phyloP scores from a whole-genome alignment of 371 early-diverging fungal species.

The Mucor racemosus region DNA sequence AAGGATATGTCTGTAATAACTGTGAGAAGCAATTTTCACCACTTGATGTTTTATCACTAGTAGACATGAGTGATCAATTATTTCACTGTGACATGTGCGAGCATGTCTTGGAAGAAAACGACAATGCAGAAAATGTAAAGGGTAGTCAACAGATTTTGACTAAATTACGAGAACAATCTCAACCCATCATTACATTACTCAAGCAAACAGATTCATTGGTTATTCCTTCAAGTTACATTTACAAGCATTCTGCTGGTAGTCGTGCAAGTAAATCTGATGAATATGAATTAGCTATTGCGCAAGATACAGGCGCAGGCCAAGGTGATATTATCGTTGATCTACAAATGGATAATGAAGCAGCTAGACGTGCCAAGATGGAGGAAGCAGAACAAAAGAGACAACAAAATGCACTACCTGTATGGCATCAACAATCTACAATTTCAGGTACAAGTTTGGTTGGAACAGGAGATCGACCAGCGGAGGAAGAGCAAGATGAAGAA shows the following conservation, averaged over 20 bases:
- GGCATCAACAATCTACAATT: conserved; percentile 79
- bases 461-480: conserved; percentile 35
- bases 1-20: conserved; percentile 71
- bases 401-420: conserved; percentile 82
- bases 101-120: conserved; percentile 66
- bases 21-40: conserved; percentile 63
- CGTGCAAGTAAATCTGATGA: conserved; percentile 34
- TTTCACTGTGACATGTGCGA: conserved; percentile 70
- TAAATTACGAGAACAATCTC: conserved; percentile 78
- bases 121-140: conserved; percentile 66
- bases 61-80: conserved; percentile 51
- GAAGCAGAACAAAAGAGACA: conserved; percentile 77
- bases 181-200: conserved; percentile 80
- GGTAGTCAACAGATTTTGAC: conserved; percentile 47
- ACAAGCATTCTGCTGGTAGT: conserved; percentile 41
- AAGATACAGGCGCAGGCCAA: conserved; percentile 73
- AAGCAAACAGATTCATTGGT: conserved; percentile 80
- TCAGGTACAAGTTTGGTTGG: conserved; percentile 51
- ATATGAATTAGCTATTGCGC: conserved; percentile 71
- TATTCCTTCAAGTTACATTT: conserved; percentile 65
- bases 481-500: conserved; percentile 52
- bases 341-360: conserved; percentile 76
- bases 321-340: conserved; percentile 83
- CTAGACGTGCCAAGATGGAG: conserved; percentile 66
- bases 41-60: conserved; percentile 60